phyloP scores from a whole-genome alignment of 768 basidiomycete genomes.

The Lyophyllum atratum region DNA sequence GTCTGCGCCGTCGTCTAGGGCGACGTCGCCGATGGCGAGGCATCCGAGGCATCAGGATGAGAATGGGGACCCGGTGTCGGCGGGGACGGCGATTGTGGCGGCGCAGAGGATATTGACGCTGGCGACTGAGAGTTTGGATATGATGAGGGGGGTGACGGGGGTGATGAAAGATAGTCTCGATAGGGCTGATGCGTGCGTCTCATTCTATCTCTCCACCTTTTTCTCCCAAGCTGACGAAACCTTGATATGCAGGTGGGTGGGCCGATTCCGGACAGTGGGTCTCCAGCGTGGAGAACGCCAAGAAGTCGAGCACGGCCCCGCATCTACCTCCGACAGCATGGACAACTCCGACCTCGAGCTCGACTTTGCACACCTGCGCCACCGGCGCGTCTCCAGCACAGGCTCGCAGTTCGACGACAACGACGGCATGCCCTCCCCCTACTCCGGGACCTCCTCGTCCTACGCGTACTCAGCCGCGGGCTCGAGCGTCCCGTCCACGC shows the following conservation, averaged over 20 bases:
- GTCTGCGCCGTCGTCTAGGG: slow-evolving; percentile 30
- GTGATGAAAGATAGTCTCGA: slow-evolving; percentile 89
- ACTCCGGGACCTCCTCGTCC: slow-evolving; percentile 26
- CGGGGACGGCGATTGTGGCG: slow-evolving; percentile 65
- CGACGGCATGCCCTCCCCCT: slow-evolving; percentile 25
- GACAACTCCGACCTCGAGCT: slow-evolving; percentile 9
- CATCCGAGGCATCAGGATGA: slow-evolving; percentile 20
- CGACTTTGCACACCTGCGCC: slow-evolving; percentile 9
- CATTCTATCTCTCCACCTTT: slow-evolving; percentile 4
- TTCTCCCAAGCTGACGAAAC: slow-evolving; percentile 3
- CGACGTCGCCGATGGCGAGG: slow-evolving; percentile 23
- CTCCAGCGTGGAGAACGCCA: slow-evolving; percentile 37
- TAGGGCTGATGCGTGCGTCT: slow-evolving; percentile 75
- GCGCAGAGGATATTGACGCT: slow-evolving; percentile 82
- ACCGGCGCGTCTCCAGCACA: slow-evolving; percentile 15
- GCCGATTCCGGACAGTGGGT: slow-evolving; percentile 75
- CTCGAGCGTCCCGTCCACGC: slow-evolving; percentile 37
- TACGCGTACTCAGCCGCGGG: slow-evolving; percentile 26
- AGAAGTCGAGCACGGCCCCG: background rate
- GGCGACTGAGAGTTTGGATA: slow-evolving; percentile 90
- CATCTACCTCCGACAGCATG: background rate
- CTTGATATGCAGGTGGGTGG: slow-evolving; percentile 66
- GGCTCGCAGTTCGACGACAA: slow-evolving; percentile 21
- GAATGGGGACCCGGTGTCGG: slow-evolving; percentile 29
- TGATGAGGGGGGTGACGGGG: slow-evolving; percentile 86